phyloP scores from a whole-genome alignment of 202 grass and related monocot species.

The Dendrocalamus latiflorus region DNA sequence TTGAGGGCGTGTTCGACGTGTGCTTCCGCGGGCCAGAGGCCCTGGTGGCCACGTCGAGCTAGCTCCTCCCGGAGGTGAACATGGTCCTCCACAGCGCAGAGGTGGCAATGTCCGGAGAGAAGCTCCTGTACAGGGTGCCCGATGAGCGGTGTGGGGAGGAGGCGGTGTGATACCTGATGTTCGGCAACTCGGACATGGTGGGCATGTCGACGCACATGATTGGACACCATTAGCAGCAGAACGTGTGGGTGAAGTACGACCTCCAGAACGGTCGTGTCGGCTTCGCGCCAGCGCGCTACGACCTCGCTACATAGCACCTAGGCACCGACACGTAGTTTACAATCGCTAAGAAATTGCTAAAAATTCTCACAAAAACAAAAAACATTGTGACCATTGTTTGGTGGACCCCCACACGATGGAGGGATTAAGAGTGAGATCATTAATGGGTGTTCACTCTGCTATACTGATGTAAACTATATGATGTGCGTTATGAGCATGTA shows the following conservation, averaged over 20 bases:
- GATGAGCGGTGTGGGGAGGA: slow-evolving; percentile 48
- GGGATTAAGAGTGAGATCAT: no score
- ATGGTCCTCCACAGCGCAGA: slow-evolving; percentile 55
- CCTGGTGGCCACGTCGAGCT: neutral
- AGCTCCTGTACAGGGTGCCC: slow-evolving; percentile 64
- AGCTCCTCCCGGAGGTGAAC: slow-evolving; percentile 39
- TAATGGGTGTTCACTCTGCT: no score
- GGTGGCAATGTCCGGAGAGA: slow-evolving; percentile 43
- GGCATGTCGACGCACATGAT: slow-evolving; percentile 73
- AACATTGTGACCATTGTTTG: no score
- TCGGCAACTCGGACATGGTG: slow-evolving; percentile 72
- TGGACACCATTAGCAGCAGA: slow-evolving; percentile 86
- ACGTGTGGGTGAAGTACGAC: slow-evolving; percentile 91
- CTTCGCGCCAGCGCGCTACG: slow-evolving; percentile 55
- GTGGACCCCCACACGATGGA: no score
- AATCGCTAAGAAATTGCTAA: no score
- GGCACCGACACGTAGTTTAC: neutral
- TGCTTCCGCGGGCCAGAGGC: slow-evolving; percentile 55
- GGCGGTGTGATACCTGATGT: slow-evolving; percentile 74
- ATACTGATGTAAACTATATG: no score
- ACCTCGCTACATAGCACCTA: slow-evolving; percentile 37
- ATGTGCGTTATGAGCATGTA: no score
- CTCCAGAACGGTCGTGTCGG: slow-evolving; percentile 64
- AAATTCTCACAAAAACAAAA: no score
- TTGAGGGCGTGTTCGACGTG: slow-evolving; percentile 74